phyloP scores from a whole-genome alignment of 805 yeast genomes.

The Starmera pachycereana region DNA sequence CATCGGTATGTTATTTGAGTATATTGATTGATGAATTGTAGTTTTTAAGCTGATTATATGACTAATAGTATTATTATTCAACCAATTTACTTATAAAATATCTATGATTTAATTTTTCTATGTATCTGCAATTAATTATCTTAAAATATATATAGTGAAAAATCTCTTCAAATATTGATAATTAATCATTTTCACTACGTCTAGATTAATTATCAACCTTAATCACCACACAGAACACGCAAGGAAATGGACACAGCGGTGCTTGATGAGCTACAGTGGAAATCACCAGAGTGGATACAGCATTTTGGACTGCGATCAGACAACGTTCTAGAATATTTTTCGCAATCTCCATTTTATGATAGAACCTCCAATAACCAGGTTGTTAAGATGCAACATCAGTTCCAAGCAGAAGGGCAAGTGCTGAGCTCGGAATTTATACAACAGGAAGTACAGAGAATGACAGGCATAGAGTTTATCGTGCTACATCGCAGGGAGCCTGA shows the following conservation, averaged over 20 bases:
- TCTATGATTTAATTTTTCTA: too few relatives aligned
- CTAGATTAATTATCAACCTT: too few relatives aligned
- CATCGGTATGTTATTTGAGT: too few relatives aligned
- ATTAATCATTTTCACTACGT: too few relatives aligned
- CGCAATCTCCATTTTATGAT: conserved; percentile 92
- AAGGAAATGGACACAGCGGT: conserved; percentile 19
- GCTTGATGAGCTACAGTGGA: conserved; percentile 91
- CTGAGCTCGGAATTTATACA: conserved; percentile 28
- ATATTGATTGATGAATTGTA: too few relatives aligned
- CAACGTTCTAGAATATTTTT: conserved; percentile 85
- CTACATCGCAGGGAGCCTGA: conserved; percentile 78
- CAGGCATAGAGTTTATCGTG: conserved; percentile 78
- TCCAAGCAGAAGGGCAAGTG: conserved; percentile 38
- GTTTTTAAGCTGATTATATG: too few relatives aligned
- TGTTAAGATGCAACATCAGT: conserved; percentile 90
- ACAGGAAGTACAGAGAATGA: conserved; percentile 61
- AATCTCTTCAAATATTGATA: too few relatives aligned
- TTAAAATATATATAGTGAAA: too few relatives aligned
- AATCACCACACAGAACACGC: not conserved
- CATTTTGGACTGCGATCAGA: conserved; percentile 77
- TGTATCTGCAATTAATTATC: too few relatives aligned
- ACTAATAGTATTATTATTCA: too few relatives aligned
- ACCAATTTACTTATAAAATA: too few relatives aligned
- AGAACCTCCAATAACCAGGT: conserved; percentile 91
- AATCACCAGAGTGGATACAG: conserved; percentile 96